These are phyloP conservation scores for Mrakia frigida DNA, from an alignment of 768 basidiomycete species.

Conservation along the genomic window DNA sequence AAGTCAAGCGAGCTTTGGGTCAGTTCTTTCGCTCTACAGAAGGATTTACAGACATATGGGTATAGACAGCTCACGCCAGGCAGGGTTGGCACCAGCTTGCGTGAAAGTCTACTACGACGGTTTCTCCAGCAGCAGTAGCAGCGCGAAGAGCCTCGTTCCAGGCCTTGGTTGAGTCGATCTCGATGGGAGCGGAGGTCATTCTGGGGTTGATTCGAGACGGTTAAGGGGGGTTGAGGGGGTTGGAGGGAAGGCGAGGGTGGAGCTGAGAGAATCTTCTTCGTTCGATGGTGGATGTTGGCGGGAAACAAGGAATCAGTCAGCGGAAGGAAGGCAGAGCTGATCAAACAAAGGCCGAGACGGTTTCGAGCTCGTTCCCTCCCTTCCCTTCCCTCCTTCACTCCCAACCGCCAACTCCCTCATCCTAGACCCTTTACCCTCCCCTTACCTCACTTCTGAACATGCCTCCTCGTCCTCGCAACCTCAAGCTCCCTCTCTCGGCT, in stretches of 20 bases:
- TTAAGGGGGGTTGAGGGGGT: not conserved
- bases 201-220: not conserved
- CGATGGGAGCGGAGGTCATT: constrained; percentile 12
- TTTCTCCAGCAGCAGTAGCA: constrained; percentile 16
- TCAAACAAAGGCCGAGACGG: not conserved
- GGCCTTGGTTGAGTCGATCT: constrained; percentile 5
- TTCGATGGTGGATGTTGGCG: not conserved
- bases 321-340: not conserved
- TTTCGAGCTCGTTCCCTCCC: not conserved
- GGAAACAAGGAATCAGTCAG: not conserved
- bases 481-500: constrained; percentile 9
- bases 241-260: not conserved
- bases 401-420: not conserved
- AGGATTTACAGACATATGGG: not conserved
- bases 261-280: not conserved
- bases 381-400: not conserved
- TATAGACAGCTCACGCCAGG: not conserved
- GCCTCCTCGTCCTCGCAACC: constrained; percentile 14
- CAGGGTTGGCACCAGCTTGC: constrained; percentile 31
- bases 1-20: not conserved
- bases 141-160: constrained; percentile 19
- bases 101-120: constrained; percentile 27
- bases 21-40: not conserved
- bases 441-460: not conserved
- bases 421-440: not conserved